Evolutionary conservation across 768 basidiomycete species (phyloP).

Genomic region (Fistulinella prunicolor): DNA sequence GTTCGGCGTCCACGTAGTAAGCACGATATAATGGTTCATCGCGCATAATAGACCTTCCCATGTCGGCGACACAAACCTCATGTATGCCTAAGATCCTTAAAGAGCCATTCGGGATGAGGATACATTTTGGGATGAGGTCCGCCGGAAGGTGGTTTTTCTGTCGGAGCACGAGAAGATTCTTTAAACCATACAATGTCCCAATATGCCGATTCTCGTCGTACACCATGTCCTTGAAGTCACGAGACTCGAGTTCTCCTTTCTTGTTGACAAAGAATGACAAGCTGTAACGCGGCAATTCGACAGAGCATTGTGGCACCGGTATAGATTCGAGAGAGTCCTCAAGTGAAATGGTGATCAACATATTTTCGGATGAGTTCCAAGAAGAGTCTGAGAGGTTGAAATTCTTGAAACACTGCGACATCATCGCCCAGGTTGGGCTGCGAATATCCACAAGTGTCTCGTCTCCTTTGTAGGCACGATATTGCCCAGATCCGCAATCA

Average conservation of each 20-base stretch:
- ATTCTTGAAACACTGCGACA: slow-evolving; percentile 12
- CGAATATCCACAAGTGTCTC: slow-evolving; percentile 22
- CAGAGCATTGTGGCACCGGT: slow-evolving; percentile 19
- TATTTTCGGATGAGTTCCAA: not conserved
- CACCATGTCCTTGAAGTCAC: slow-evolving; percentile 38
- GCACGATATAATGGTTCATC: slow-evolving; percentile 18
- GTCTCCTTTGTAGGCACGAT: not conserved
- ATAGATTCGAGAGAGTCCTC: not conserved
- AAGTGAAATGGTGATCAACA: slow-evolving; percentile 15
- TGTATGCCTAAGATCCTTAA: not conserved
- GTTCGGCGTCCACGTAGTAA: slow-evolving; percentile 30
- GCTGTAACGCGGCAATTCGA: slow-evolving; percentile 38
- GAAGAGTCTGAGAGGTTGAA: slow-evolving; percentile 13
- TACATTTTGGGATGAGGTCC: slow-evolving; percentile 7
- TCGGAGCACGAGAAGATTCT: slow-evolving; percentile 38
- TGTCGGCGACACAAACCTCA: slow-evolving; percentile 9
- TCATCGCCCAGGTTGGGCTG: slow-evolving; percentile 23
- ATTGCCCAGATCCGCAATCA: not conserved
- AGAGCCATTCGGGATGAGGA: slow-evolving; percentile 41
- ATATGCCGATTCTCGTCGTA: slow-evolving; percentile 38
- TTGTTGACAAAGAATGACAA: slow-evolving; percentile 38
- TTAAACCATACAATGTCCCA: slow-evolving; percentile 44
- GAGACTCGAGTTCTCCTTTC: slow-evolving; percentile 34
- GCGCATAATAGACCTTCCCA: not conserved
- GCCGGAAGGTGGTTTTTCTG: slow-evolving; percentile 1